phyloP scores from a whole-genome alignment of 495 filamentous ascomycete species.

The Rhypophila decipiens region DNA sequence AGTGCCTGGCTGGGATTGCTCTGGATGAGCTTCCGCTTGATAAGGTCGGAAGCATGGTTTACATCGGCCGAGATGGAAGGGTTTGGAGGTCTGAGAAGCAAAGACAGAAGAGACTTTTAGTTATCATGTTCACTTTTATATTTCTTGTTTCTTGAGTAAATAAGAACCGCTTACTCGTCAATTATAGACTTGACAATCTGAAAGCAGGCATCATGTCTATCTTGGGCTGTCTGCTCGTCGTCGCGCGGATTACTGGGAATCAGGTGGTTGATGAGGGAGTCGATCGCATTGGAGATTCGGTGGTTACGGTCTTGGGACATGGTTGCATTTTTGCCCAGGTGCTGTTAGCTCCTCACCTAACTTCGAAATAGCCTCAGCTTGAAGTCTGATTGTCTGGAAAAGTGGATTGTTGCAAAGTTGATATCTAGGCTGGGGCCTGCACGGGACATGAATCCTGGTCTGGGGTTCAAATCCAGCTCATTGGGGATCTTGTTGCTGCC shows the following conservation, averaged over 20 bases:
- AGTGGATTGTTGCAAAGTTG: no score
- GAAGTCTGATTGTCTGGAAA: no score
- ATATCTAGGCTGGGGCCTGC: no score
- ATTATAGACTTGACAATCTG: slow-evolving; percentile 44
- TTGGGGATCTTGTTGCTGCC: no score
- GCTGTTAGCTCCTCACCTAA: no score
- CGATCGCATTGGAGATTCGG: slow-evolving; percentile 47
- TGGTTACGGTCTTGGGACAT: slow-evolving; percentile 39
- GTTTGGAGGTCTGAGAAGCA: slow-evolving; percentile 16
- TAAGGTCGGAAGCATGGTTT: slow-evolving; percentile 86
- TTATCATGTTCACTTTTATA: background rate
- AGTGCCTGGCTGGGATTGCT: slow-evolving; percentile 77
- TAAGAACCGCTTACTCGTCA: slow-evolving; percentile 40
- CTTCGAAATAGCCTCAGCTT: no score
- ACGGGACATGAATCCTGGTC: no score
- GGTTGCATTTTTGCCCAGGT: slow-evolving; percentile 33
- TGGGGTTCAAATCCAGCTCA: no score
- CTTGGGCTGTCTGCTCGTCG: slow-evolving; percentile 43
- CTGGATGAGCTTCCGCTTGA: slow-evolving; percentile 79
- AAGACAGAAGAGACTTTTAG: slow-evolving; percentile 5
- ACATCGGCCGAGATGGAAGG: slow-evolving; percentile 52
- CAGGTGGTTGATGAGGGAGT: slow-evolving; percentile 50
- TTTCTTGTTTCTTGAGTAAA: background rate
- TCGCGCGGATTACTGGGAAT: slow-evolving; percentile 43
- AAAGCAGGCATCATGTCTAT: slow-evolving; percentile 45